Percentiles rank a stretch among this genome's conserved stretches.
Conservation (phyloP, 176 grass and related monocot genomes). For the Saccharum officinarum region DNA sequence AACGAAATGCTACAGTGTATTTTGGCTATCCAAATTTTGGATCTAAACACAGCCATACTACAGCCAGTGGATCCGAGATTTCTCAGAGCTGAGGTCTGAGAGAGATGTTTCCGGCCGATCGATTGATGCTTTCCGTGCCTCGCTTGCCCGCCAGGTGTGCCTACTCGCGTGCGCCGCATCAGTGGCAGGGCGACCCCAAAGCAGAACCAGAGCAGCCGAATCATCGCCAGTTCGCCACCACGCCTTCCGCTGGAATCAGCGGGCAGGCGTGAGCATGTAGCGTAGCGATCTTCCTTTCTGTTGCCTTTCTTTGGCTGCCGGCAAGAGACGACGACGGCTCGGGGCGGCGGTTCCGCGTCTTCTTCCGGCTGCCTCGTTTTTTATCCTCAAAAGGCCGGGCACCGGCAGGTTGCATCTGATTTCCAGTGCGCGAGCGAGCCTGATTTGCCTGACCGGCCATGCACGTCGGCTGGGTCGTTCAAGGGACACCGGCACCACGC, state of each 20-base stretch:
- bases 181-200: neutral
- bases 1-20: no score
- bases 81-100: neutral
- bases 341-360: neutral
- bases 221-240: no score
- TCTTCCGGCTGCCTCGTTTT: neutral
- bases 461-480: constrained; percentile 9
- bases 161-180: constrained; percentile 18
- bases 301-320: neutral
- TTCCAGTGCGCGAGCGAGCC: neutral
- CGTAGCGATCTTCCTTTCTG: neutral
- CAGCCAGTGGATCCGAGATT: constrained; percentile 10
- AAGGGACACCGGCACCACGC: neutral
- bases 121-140: constrained; percentile 44
- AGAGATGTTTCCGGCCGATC: constrained; percentile 15
- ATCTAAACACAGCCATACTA: no score
- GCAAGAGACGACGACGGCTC: neutral
- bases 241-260: neutral
- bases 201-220: neutral
- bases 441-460: neutral
- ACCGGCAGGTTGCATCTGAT: neutral
- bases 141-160: constrained; percentile 30
- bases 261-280: neutral
- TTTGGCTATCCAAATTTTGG: no score
- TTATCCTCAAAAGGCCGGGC: neutral